Percentiles rank a stretch among this genome's conserved stretches.
These are phyloP conservation scores for Russula olivacea DNA, from an alignment of 768 basidiomycete genomes.

Conservation along the genomic window DNA sequence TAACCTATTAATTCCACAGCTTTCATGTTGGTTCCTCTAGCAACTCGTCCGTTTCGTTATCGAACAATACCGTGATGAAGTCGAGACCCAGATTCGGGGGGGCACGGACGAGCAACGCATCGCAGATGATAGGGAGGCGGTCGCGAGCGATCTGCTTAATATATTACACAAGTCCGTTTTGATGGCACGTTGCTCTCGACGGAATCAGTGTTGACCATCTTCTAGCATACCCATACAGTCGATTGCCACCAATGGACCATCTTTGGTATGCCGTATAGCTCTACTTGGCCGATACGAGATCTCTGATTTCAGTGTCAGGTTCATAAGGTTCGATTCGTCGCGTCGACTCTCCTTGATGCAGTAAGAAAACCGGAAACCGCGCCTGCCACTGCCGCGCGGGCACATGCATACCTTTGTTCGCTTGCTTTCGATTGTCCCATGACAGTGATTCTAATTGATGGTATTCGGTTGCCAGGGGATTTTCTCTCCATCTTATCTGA, in stretches of 20 bases:
- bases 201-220: conserved; percentile 6
- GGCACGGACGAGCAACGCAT: conserved; percentile 56
- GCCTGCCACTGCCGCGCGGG: conserved; percentile 74
- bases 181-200: conserved; percentile 3
- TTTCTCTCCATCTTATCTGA: conserved; percentile 87
- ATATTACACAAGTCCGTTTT: conserved; percentile 67
- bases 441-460: conserved; percentile 3
- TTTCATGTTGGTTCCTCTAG: conserved; percentile 35
- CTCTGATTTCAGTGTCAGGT: conserved; percentile 42
- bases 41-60: conserved; percentile 92
- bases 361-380: conserved; percentile 77
- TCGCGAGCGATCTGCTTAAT: conserved; percentile 80
- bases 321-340: conserved; percentile 90
- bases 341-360: conserved; percentile 81
- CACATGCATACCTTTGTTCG: conserved; percentile 82
- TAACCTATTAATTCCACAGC: not conserved
- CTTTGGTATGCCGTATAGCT: conserved; percentile 44
- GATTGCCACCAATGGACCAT: conserved; percentile 83
- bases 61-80: conserved; percentile 87
- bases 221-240: conserved; percentile 85
- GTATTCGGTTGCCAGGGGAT: conserved; percentile 54
- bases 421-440: conserved; percentile 18
- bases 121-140: conserved; percentile 72
- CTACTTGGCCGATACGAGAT: not conserved
- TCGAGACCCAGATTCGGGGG: conserved; percentile 62